These are phyloP conservation scores for Phaeodactylum tricornutum DNA, from an alignment of 108 stramenopile genomes.

Conservation along the genomic window DNA sequence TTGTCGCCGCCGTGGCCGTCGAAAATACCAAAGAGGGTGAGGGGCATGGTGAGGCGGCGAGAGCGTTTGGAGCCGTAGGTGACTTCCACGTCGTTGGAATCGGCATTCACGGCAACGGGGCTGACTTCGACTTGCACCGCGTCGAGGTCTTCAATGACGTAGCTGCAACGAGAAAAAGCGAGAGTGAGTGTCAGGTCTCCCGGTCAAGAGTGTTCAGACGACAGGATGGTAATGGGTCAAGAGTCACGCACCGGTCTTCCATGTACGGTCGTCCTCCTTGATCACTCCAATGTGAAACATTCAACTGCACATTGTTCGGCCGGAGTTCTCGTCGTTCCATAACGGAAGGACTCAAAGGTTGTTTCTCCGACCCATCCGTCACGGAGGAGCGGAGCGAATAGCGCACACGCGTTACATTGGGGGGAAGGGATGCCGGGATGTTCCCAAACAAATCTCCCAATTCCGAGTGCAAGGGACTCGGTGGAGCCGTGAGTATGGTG, in stretches of 20 bases:
- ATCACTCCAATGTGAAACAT: slow-evolving; percentile 78
- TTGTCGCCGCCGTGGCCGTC: slow-evolving; percentile 95
- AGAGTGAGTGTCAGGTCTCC: slow-evolving; percentile 5
- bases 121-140: slow-evolving; percentile 56
- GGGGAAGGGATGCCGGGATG: slow-evolving; percentile 26
- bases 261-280: slow-evolving; percentile 68
- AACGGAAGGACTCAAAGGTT: slow-evolving; percentile 35
- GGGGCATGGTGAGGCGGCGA: slow-evolving; percentile 43
- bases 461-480: slow-evolving; percentile 21
- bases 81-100: slow-evolving; percentile 27
- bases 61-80: slow-evolving; percentile 19
- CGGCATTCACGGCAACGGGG: slow-evolving; percentile 20
- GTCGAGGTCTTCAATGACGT: slow-evolving; percentile 70
- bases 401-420: slow-evolving; percentile 24
- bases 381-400: slow-evolving; percentile 66
- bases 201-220: not conserved
- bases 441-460: slow-evolving; percentile 13
- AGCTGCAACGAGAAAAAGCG: slow-evolving; percentile 21
- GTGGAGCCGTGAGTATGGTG: slow-evolving; percentile 21
- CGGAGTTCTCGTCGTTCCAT: slow-evolving; percentile 65
- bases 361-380: slow-evolving; percentile 61
- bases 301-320: slow-evolving; percentile 57
- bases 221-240: not conserved
- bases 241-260: slow-evolving; percentile 65
- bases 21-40: slow-evolving; percentile 73